Evolutionary conservation across 2,329 filamentous ascomycete species (phyloP), one percentile per base, ranked within the genome.

Genomic region (Botrytis deweyae): DNA sequence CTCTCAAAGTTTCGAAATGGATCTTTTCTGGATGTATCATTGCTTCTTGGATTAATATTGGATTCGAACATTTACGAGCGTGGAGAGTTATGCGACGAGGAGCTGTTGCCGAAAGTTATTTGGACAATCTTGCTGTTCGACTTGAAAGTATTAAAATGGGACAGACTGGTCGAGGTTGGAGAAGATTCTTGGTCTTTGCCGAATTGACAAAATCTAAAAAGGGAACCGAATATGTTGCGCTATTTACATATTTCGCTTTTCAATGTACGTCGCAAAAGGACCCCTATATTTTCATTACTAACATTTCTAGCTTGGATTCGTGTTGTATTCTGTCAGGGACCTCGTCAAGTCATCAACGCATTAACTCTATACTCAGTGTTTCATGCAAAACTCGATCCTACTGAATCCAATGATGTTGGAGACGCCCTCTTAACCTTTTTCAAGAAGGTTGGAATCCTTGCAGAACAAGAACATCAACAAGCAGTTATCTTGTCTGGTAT

Each of bases 1-100:
- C 90, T 5, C 90, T 97, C 80, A 85, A 89, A 67, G 88, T 95
- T 72, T 92, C 94, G 20, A 97, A 96, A 84, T 98, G 95, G 94
- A 95, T 99, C 81, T 99, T 98, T 82, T 92, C 93, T 42, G 89
- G 90, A 73, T 97, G 95, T 82, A 98, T 99, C 81, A 92, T 98
- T 76, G 86, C 96, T 52, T 98, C 95, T 16, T 95, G 95, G 82
- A 85, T 94, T 76, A 93, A 98, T 77, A 87, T 97, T 42, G 86
- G 84, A 25, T 96, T 92, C 79, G 93, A 97, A 82, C 94, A 93
- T 84, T 81, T 97, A 66, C 89, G 92, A 72, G 94, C 95, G 40
- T 84, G 92, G 75, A 90, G 91, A 64, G 93, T 97, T 69, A 97
- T 98, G 82, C 90, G 87, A 78, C 89, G 93, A 74, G 93, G 93